Conservation (phyloP, 2,329 filamentous ascomycete species). For the Hyphodiscus sp. region DNA sequence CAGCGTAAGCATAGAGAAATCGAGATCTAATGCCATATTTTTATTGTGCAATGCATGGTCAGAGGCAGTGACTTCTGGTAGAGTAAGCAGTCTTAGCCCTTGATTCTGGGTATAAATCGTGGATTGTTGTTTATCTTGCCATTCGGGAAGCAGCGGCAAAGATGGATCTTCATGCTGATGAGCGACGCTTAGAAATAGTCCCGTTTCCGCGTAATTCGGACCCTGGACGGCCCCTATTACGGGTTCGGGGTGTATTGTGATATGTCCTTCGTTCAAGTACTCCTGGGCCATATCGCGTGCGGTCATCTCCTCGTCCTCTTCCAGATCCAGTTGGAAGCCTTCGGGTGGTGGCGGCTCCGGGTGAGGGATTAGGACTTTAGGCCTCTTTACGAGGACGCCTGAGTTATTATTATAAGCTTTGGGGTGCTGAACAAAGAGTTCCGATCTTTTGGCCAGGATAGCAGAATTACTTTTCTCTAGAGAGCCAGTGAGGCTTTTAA, state of each 20-base stretch:
- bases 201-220: constrained; percentile 40
- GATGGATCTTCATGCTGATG: constrained; percentile 40
- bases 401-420: background rate
- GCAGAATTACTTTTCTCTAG: background rate
- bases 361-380: constrained; percentile 45
- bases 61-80: constrained; percentile 2
- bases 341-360: constrained; percentile 40
- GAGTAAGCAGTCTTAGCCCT: background rate
- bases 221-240: constrained; percentile 52
- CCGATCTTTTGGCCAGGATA: too few relatives aligned
- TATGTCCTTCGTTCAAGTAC: constrained; percentile 35
- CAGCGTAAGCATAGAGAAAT: constrained; percentile 1
- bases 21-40: constrained; percentile 12
- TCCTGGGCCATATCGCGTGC: constrained; percentile 12
- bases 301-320: constrained; percentile 9
- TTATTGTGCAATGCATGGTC: background rate
- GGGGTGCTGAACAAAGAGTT: background rate
- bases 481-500: background rate
- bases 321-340: constrained; percentile 1
- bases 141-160: constrained; percentile 39
- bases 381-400: constrained; percentile 24
- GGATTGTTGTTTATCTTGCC: constrained; percentile 40
- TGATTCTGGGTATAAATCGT: constrained; percentile 20
- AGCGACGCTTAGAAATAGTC: constrained; percentile 41
- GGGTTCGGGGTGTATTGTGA: constrained; percentile 39